Evolutionary conservation across 2,329 filamentous ascomycete species (phyloP), one percentile per base, ranked within the genome.

Genomic region (Fusarium napiforme): DNA sequence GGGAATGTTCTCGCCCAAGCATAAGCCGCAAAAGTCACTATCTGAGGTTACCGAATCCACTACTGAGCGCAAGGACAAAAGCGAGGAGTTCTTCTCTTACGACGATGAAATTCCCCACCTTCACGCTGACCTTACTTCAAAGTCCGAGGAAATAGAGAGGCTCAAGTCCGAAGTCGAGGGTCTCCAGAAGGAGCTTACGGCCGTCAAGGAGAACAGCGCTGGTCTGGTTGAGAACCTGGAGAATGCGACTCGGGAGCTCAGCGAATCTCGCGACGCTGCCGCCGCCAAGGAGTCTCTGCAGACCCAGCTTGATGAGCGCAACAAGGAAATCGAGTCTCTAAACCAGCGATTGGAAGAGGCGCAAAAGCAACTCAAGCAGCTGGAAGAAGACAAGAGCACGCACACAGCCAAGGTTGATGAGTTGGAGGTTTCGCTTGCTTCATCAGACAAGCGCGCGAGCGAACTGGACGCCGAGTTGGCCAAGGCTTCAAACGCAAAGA

Each of bases 61-160:
- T 11, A 61, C 68, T 12, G 73, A 64, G 2, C 59, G 67, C 11
- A 79, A 78, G 71, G 75, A 79, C 7, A 81, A 83, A 9, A 84
- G 82, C 23, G 93, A 95, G 72, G 93, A 97, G 55, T 93, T 98
- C 82, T 98, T 98, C 83, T 97, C 95, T 1, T 97, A 95, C 76
- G 95, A 98, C 66, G 92, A 92, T 57, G 96, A 98, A 82, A 87
- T 97, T 19, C 93, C 93, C 7, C 90, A 93, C 60, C 84, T 97
- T n/a, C 92, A 97, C 78, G 87, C 89, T 3, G 92, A 96, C 74
- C 81, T 96, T 7, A 87, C 91, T 58, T 88, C 91, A 64, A 93
- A 93, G 77, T 85, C 91, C 16, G 88, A 89, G 46, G 91, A 96
- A 81, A 90, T 96, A 42, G 88, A 90, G 59, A 88, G 87, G 50